Conservation (phyloP, 192 early-diverging fungal genomes). For the Coemansia sp. region DNA sequence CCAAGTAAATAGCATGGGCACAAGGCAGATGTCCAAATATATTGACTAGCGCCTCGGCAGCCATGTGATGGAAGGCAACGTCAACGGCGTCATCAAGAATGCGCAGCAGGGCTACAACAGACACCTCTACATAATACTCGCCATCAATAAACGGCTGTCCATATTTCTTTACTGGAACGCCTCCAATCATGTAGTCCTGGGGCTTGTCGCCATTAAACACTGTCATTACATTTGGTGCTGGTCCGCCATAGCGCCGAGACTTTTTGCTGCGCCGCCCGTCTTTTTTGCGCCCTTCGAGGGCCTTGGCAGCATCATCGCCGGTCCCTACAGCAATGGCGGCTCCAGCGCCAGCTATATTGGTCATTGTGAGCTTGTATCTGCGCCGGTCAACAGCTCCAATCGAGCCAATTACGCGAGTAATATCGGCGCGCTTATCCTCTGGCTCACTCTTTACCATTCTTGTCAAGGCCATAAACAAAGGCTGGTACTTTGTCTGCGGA, state of each 20-base stretch:
- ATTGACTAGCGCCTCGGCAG: slow-evolving; percentile 90
- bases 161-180: slow-evolving; percentile 24
- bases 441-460: slow-evolving; percentile 85
- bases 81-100: slow-evolving; percentile 86
- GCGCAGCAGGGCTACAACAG: slow-evolving; percentile 86
- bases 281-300: background rate
- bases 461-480: slow-evolving; percentile 76
- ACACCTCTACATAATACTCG: slow-evolving; percentile 92
- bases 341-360: background rate
- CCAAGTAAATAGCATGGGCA: slow-evolving; percentile 18
- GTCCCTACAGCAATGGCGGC: background rate
- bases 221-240: slow-evolving; percentile 32
- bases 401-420: slow-evolving; percentile 90
- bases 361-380: slow-evolving; percentile 14
- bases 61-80: slow-evolving; percentile 80
- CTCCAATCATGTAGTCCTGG: slow-evolving; percentile 24
- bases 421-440: slow-evolving; percentile 77
- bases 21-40: slow-evolving; percentile 83
- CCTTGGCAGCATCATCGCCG: background rate
- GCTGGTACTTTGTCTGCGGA: slow-evolving; percentile 89
- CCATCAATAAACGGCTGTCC: slow-evolving; percentile 54
- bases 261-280: background rate
- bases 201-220: slow-evolving; percentile 31
- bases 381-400: slow-evolving; percentile 96
- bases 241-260: slow-evolving; percentile 2